Base-by-base conservation (phyloP, 345 rosid species). In the Barbarea vulgaris region DNA sequence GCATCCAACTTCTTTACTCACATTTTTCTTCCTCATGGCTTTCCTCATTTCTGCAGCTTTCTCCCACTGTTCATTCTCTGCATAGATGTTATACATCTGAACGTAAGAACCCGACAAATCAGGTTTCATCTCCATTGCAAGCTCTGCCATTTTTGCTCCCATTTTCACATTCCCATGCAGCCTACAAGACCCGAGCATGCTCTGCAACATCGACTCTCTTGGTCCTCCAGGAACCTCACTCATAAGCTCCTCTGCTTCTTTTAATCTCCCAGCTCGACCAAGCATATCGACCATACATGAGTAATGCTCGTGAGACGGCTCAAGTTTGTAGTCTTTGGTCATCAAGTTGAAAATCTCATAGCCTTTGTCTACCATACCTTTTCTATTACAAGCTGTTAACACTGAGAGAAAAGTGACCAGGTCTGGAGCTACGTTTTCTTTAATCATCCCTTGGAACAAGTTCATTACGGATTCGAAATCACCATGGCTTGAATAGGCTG, bases 221-320 rank as follows among this genome's bases (percentile, higher is more conserved):
- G 94, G 93, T 65, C 85, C 83, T 52, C 91, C 94, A 27, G 94
- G 91, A 67, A 85, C 89, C 46, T 48, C 30, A 53, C 52, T 68
- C 82, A 91, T 71, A 59, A 89, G 65, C 72, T 83, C 84, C 77
- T 91, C 91, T 51, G 96, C 98, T 52, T 91, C 97, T 21, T 82
- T 42, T 17, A 93, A 77, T 64, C 85, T 77, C 77, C 97, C 97
- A 65, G 87, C 89, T 59, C 97, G 89, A 13, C 96, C 97, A 61
- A 93, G 77, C 91, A 91, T 82, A 77, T 93, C 98, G 12, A 91
- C 98, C 91, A 93, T 84, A 76, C 97, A 89, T 13, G 97, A 89
- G 81, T 85, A 93, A 69, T 93, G 98, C 82, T 88, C 91, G 5
- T 84, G 80, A 44, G 79, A 82, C 60, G 94, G 91, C 70, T 87